These are phyloP conservation scores for Ilex aquifolium DNA, from an alignment of 257 asterid genomes.

Conservation along the genomic window DNA sequence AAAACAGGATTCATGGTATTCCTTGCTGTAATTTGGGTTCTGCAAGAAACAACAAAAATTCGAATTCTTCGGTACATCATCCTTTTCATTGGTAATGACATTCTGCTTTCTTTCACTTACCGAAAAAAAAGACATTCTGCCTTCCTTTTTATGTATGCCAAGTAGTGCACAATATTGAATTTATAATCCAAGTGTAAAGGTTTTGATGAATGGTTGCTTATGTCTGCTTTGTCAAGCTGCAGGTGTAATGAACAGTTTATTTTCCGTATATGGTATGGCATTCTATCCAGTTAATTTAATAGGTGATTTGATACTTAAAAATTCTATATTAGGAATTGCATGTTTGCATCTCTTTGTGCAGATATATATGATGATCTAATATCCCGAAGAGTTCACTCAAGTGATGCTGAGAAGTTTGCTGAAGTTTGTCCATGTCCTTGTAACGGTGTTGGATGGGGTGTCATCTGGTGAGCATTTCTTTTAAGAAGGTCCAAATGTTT, in stretches of 20 bases:
- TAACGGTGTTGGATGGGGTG: constrained; percentile 43
- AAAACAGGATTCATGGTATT: constrained; percentile 30
- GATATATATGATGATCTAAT: constrained; percentile 37
- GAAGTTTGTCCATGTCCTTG: constrained; percentile 45
- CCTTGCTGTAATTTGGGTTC: constrained; percentile 31
- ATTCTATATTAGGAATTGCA: neutral
- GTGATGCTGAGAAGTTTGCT: constrained; percentile 44
- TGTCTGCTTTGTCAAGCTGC: constrained; percentile 11
- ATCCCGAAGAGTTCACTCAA: constrained; percentile 30
- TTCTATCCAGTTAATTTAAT: neutral
- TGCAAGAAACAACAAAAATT: constrained; percentile 34
- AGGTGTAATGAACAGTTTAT: constrained; percentile 45
- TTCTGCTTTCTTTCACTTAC: neutral
- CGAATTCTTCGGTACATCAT: constrained; percentile 39
- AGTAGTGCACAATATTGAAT: neutral
- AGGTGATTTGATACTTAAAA: neutral
- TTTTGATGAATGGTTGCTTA: neutral
- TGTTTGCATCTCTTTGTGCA: constrained; percentile 8
- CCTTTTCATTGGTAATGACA: constrained; percentile 27
- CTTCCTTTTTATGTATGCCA: neutral
- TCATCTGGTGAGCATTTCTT: constrained; percentile 28
- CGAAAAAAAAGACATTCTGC: constrained; percentile 2
- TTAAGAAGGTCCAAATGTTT: neutral
- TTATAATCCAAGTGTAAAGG: too few species aligned
- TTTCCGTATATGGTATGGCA: constrained; percentile 34